Evolutionary conservation across 2,329 filamentous ascomycete species (phyloP), one percentile per base, ranked within the genome.

Genomic region (Anthostomella pinea): DNA sequence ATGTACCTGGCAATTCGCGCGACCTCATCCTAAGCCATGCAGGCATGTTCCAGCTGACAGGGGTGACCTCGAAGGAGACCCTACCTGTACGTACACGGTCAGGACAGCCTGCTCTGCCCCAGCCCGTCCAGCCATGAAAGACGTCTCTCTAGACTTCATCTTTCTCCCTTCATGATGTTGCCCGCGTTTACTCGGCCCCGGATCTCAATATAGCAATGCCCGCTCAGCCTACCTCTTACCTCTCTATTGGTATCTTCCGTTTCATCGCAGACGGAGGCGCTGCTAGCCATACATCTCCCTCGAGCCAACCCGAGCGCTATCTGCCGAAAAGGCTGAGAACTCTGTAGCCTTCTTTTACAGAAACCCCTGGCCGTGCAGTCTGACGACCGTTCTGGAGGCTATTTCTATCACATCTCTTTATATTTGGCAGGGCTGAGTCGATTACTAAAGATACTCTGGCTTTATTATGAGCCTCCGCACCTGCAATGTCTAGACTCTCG

Each of bases 401-500:
- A 53, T 55, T 54, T 56, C 42, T 38, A 54, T 48, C 34, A 35
- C 43, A 52, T 48, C 40, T 38, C 43, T 51, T 55, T 59, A 54
- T 55, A 57, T 55, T 55, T 56, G 53, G 48, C 52, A 54, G 56
- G 56, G 57, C 56, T 59, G 58, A 58, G 52, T 37, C 37, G 53
- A 45, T 58, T 59, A 54, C 54, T 58, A 52, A 52, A n/a, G n/a
- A n/a, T n/a, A n/a, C n/a, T n/a, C n/a, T n/a, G n/a, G n/a, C 52
- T 53, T 54, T 56, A 43, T 52, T 45, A 51, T 53, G 40, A 43
- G 54, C 55, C 60, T 62, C 65, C 64, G 40, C n/a, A 39, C 44
- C 44, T 39, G 60, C 59, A 62, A 77, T 78, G 73, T 66, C 72
- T 49, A 74, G 70, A 54, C 66, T 78, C 48, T 69, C 67, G 52